These are phyloP conservation scores for Shiraia bambusicola DNA, from an alignment of 2,329 filamentous ascomycete genomes.

Conservation along the genomic window DNA sequence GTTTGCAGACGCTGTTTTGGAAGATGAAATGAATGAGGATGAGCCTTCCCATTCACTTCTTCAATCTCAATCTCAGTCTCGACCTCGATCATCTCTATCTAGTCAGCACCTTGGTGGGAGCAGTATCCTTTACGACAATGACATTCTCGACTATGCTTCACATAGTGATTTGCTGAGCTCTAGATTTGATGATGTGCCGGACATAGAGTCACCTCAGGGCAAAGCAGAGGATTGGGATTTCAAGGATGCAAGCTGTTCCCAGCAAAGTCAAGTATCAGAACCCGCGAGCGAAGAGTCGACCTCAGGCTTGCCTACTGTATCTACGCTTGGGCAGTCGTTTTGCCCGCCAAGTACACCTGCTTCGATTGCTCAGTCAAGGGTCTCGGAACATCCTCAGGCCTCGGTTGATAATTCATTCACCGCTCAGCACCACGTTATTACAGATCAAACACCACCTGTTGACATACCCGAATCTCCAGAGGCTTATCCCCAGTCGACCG, in stretches of 20 bases:
- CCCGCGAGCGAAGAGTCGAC: slow-evolving; percentile 20
- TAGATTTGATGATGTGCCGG: slow-evolving; percentile 17
- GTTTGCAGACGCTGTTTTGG: slow-evolving; percentile 47
- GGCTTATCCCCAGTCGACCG: slow-evolving; percentile 10
- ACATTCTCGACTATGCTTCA: slow-evolving; percentile 37
- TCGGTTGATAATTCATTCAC: slow-evolving; percentile 16
- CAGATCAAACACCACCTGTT: slow-evolving; percentile 7
- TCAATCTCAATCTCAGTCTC: no score
- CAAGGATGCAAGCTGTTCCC: slow-evolving; percentile 14
- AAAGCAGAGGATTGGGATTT: slow-evolving; percentile 6
- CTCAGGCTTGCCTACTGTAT: slow-evolving; percentile 26
- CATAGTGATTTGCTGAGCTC: slow-evolving; percentile 36
- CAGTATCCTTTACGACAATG: slow-evolving; percentile 38
- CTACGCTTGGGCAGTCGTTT: slow-evolving; percentile 25
- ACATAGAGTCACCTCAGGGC: slow-evolving; percentile 6
- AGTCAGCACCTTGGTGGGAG: slow-evolving; percentile 25
- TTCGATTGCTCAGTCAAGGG: slow-evolving; percentile 13
- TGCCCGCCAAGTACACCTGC: slow-evolving; percentile 6
- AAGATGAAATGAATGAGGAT: slow-evolving; percentile 29
- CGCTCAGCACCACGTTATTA: slow-evolving; percentile 14
- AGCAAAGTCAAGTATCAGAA: slow-evolving; percentile 11
- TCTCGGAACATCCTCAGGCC: slow-evolving; percentile 4
- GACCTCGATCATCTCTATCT: slow-evolving; percentile 10
- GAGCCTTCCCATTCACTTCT: slow-evolving; percentile 7
- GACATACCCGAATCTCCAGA: slow-evolving; percentile 5